Conservation (phyloP, 192 early-diverging fungal genomes). For the Backusella tarrabulga region DNA sequence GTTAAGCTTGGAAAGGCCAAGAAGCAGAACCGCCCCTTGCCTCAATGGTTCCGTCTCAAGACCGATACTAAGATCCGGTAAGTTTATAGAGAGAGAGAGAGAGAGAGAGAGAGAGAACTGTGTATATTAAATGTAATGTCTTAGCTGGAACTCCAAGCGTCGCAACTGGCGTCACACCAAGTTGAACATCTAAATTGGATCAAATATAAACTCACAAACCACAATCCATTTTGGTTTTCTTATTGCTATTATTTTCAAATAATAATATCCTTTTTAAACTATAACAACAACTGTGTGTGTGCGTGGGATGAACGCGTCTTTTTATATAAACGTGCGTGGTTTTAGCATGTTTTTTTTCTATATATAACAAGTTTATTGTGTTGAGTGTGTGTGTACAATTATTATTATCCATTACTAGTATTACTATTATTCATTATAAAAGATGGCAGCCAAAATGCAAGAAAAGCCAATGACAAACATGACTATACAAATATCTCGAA, state of each 20-base stretch:
- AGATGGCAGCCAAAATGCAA: not conserved
- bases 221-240: not conserved
- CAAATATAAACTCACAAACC: not conserved
- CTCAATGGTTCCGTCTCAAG: constrained; percentile 96
- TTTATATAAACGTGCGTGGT: not conserved
- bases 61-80: constrained; percentile 91
- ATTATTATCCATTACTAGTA: not conserved
- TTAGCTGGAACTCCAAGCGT: constrained; percentile 96
- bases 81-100: not conserved
- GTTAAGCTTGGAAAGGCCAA: constrained; percentile 97
- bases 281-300: not conserved
- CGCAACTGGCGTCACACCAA: constrained; percentile 99
- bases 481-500: constrained; percentile 11
- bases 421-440: not conserved
- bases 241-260: not conserved
- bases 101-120: not conserved
- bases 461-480: constrained; percentile 9
- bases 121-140: not conserved
- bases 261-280: not conserved
- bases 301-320: not conserved
- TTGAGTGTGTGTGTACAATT: not conserved
- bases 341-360: not conserved
- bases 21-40: constrained; percentile 98
- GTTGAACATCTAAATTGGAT: constrained; percentile 78
- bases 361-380: not conserved